Evolutionary conservation across 441 rosid genomes (phyloP), one percentile per base, ranked within the genome.

Genomic region (Populus tomentosa): DNA sequence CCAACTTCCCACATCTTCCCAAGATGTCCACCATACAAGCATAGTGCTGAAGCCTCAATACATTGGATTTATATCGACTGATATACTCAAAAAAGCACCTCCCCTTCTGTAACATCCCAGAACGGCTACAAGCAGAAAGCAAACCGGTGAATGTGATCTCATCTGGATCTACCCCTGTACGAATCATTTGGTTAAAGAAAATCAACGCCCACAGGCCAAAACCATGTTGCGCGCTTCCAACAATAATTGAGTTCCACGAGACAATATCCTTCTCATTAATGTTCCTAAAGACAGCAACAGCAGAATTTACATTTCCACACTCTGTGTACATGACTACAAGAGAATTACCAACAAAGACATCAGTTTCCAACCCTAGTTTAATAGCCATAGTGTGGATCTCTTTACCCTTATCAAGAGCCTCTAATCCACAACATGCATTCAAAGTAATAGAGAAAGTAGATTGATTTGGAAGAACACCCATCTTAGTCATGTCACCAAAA

Each of bases 141-240:
- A 91, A 83, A 1, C 89, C 90, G 6, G 90, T 89, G 79, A 89
- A 90, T 53, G 97, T 93, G 70, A 93, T 75, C 81, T 90, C 95
- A 64, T 94, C 94, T 10, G 93, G 89, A 32, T 89, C 80, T 33
- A 80, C 78, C 30, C 80, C 87, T 30, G 76, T 80, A n/a, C 93
- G 91, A 67, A 94, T 75, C 97, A 94, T 92, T 80, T 80, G 90
- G 75, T 80, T 69, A 20, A 87, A 90, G 72, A 90, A 83, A 18
- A 82, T 75, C 81, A 90, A 75, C 2, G 87, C 91, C 90, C 86
- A 85, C 64, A 40, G 64, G 35, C 91, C 94, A 78, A 9, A 84
- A 20, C 98, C 98, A 75, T 94, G 95, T 70, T 89, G 92, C 14
- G 95, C 89, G 64, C 89, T 86, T 73, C 94, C 91, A 80, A 86